phyloP scores from a whole-genome alignment of 2,329 filamentous ascomycete species.

The Bipolaris oryzae region DNA sequence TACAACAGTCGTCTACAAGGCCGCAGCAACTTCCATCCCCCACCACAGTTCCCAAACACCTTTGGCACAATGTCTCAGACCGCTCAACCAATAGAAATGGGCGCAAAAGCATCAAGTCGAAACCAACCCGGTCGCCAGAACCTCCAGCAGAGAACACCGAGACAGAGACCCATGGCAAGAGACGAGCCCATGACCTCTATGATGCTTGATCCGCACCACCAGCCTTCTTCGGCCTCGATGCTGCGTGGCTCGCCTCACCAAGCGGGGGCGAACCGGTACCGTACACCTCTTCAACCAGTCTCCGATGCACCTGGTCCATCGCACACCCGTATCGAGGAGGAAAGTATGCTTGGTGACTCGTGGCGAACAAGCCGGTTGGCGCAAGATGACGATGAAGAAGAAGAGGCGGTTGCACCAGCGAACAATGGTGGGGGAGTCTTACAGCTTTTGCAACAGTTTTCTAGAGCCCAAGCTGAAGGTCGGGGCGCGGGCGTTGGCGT shows the following conservation, averaged over 20 bases:
- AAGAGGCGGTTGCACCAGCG: conserved; percentile 47
- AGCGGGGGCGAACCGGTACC: conserved; percentile 55
- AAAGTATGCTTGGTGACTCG: conserved; percentile 66
- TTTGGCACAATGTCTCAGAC: conserved; percentile 50
- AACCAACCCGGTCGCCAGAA: conserved; percentile 29
- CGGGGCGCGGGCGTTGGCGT: conserved; percentile 47
- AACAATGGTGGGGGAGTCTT: conserved; percentile 63
- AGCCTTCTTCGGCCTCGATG: conserved; percentile 62
- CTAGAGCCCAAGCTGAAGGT: conserved; percentile 63
- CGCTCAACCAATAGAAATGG: conserved; percentile 60
- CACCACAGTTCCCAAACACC: conserved; percentile 74
- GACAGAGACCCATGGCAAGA: conserved; percentile 26
- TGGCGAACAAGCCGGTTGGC: conserved; percentile 56
- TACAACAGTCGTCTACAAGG: conserved; percentile 14
- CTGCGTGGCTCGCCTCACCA: conserved; percentile 54
- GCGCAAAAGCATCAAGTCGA: conserved; percentile 33
- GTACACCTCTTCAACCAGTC: conserved; percentile 34
- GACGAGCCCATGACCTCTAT: conserved; percentile 73
- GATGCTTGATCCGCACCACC: conserved; percentile 76
- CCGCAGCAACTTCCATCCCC: conserved; percentile 68
- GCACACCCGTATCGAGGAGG: conserved; percentile 51
- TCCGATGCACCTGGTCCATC: conserved; percentile 16
- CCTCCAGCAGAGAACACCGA: conserved; percentile 33
- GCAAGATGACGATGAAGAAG: conserved; percentile 56
- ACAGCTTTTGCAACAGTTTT: conserved; percentile 70